Conservation (phyloP, 441 rosid species). For the Hura crepitans region DNA sequence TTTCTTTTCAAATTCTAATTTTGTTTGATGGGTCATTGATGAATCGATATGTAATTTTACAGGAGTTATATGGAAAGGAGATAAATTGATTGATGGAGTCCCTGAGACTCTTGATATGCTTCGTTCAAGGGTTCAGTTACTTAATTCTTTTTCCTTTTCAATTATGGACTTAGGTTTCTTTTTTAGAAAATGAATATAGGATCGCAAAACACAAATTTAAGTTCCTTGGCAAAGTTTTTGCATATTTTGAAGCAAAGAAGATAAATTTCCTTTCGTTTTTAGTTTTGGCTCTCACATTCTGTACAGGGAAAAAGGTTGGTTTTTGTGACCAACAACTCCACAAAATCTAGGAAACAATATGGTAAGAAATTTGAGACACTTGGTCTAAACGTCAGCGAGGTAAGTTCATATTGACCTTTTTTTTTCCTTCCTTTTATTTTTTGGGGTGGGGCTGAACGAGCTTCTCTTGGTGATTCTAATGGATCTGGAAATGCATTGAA, state of each 20-base stretch:
- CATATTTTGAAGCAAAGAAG: background rate
- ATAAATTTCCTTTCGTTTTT: background rate
- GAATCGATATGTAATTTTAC: conserved; percentile 18
- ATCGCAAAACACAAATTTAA: background rate
- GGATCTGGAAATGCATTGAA: background rate
- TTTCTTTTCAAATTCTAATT: background rate
- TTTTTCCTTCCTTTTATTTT: background rate
- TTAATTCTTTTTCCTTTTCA: background rate
- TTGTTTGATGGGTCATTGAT: background rate
- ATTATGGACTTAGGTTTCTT: background rate
- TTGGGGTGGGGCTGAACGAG: background rate
- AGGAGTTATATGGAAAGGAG: conserved; percentile 97
- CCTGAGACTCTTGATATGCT: conserved; percentile 62
- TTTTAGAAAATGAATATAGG: background rate
- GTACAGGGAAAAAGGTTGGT: conserved; percentile 74
- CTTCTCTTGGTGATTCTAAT: conserved; percentile 21
- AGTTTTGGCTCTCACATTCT: background rate
- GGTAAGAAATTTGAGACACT: conserved; percentile 69
- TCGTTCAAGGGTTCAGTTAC: conserved; percentile 58
- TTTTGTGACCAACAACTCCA: conserved; percentile 89
- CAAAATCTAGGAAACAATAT: conserved; percentile 78
- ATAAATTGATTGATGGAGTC: conserved; percentile 80
- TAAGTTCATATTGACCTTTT: conserved; percentile 19
- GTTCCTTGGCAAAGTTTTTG: background rate
- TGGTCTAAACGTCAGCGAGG: conserved; percentile 74